Base-by-base conservation (phyloP, 2,329 filamentous ascomycete genomes). In the Ophidiomyces ophidiicola region DNA sequence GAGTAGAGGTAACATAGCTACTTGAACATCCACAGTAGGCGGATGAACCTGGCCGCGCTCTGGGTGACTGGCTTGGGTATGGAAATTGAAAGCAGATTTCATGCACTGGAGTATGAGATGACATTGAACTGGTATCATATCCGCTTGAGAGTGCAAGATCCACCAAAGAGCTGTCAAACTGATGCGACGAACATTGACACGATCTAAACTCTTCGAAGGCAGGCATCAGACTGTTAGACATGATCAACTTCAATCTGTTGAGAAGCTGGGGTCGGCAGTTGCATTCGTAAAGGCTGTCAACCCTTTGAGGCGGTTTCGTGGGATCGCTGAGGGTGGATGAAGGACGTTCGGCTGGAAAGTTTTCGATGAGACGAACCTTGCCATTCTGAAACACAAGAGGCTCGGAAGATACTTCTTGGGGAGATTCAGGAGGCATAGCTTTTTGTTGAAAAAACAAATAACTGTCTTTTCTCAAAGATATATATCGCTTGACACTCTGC, bases 71-170 rank as follows among this genome's bases (percentile, higher is more conserved):
- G n/a, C n/a, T n/a, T n/a, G n/a, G n/a, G n/a, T n/a, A n/a, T n/a
- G n/a, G n/a, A n/a, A 23, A 3, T 20, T 10, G 18, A 23, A 12
- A 11, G 12, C 17, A 15, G 15, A 2, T 21, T 1, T 12, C 4
- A 6, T 8, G 19, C 12, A 10, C 20, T 17, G 18, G 12, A 6
- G 19, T n/a, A 14, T 14, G 12, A 7, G 34, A 29, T 7, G n/a
- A 3, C n/a, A 20, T 39, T 8, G 36, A 39, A 2, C 17, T 21
- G 6, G 36, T 39, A 12, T 32, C 36, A 39, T 26, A 39, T n/a
- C 36, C 29, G 19, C 36, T 39, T 10, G 26, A 15, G 4, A 11
- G n/a, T 11, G 36, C 30, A 19, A 23, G 7, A 24, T 23, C 19
- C n/a, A 19, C 24, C 14, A 11, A 5, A 23, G 11, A 6, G 17